Percentiles rank a stretch among this genome's conserved stretches.
Conservation (phyloP, 306 rosid genomes). For the cucumber (Cucumis sativus) region DNA sequence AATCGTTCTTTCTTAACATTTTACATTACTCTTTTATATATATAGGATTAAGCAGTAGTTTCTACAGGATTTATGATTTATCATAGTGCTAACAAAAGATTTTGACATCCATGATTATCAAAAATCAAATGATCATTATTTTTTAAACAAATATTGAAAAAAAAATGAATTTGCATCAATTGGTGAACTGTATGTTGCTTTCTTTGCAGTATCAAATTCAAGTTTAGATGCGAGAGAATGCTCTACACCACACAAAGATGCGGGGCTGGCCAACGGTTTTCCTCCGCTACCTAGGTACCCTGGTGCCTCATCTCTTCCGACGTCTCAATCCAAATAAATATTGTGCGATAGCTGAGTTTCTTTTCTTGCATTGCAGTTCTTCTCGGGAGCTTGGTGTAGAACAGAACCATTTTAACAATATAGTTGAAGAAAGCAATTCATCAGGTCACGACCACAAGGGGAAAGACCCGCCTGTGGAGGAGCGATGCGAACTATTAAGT, state of each 20-base stretch:
- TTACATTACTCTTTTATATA: background rate
- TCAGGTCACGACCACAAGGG: constrained; percentile 25
- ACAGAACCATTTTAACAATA: constrained; percentile 7
- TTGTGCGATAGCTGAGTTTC: constrained; percentile 9
- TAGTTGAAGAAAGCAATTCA: constrained; percentile 15
- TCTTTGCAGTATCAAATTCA: background rate
- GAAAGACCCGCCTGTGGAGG: constrained; percentile 16
- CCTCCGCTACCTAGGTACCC: constrained; percentile 9
- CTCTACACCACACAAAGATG: constrained; percentile 22
- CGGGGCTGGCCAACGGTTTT: constrained; percentile 33
- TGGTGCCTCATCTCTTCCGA: background rate
- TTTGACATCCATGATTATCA: background rate
- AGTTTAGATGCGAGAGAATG: constrained; percentile 17
- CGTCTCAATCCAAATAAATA: background rate
- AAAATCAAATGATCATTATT: background rate
- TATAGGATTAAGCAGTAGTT: background rate
- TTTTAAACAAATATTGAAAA: background rate
- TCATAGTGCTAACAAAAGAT: background rate
- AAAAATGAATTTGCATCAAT: background rate
- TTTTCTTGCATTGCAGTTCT: constrained; percentile 29
- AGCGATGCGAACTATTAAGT: constrained; percentile 25
- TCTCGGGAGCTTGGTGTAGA: constrained; percentile 22
- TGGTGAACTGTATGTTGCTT: background rate
- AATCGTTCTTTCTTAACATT: background rate
- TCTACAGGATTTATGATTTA: background rate